These are phyloP conservation scores for Suhomyces chickasaworum DNA, from an alignment of 1,139 yeast genomes.

Conservation along the genomic window DNA sequence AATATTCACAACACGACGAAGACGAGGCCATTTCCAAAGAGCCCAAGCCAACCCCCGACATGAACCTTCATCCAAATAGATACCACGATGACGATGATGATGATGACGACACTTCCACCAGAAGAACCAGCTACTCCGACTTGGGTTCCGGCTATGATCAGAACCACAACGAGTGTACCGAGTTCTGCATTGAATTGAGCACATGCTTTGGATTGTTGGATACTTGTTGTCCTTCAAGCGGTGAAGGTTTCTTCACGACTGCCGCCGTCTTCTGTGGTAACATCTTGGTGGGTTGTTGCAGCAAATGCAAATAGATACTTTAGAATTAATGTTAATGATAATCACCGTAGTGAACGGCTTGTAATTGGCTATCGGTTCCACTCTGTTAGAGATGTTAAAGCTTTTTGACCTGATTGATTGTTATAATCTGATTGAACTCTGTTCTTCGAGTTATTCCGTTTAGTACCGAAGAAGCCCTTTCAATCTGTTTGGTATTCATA, in stretches of 20 bases:
- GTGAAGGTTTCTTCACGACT: slow-evolving; percentile 45
- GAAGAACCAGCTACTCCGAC: slow-evolving; percentile 24
- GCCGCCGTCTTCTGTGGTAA: slow-evolving; percentile 43
- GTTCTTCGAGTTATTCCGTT: too few relatives aligned
- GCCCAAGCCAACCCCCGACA: slow-evolving; percentile 12
- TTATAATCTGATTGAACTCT: too few relatives aligned
- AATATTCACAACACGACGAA: neutral
- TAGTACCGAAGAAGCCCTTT: too few relatives aligned
- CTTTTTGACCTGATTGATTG: too few relatives aligned
- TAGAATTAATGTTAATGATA: slow-evolving; percentile 2
- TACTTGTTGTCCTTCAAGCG: slow-evolving; percentile 43
- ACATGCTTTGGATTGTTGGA: slow-evolving; percentile 47
- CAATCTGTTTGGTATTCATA: too few relatives aligned
- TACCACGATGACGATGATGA: slow-evolving; percentile 3
- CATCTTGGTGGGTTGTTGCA: slow-evolving; percentile 37
- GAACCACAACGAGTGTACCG: slow-evolving; percentile 45
- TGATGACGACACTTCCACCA: slow-evolving; percentile 6
- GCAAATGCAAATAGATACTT: slow-evolving; percentile 22
- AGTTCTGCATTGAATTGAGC: slow-evolving; percentile 42
- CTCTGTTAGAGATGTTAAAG: too few relatives aligned
- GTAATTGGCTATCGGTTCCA: too few relatives aligned
- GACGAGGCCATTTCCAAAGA: slow-evolving; percentile 13
- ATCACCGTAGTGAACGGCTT: neutral
- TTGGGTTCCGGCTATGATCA: slow-evolving; percentile 39
- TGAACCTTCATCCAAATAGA: slow-evolving; percentile 11